Conservation (phyloP, 768 basidiomycete species). For the Pisolithus tinctorius region DNA sequence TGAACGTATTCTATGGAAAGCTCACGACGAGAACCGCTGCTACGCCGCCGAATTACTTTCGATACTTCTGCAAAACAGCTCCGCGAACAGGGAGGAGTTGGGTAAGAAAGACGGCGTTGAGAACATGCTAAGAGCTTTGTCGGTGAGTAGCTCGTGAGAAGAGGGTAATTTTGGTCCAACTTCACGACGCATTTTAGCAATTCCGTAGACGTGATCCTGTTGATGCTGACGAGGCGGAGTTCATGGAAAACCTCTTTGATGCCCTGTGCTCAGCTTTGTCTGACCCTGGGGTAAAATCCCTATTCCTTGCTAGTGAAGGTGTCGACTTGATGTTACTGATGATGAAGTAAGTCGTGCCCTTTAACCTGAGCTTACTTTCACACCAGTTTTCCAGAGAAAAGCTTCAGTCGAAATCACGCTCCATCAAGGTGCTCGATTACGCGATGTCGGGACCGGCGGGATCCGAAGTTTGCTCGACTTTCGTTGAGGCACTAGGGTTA, state of each 20-base stretch:
- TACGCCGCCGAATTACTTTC: constrained; percentile 94
- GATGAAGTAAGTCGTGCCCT: constrained; percentile 70
- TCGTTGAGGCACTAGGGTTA: constrained; percentile 82
- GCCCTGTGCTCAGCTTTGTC: constrained; percentile 77
- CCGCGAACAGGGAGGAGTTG: constrained; percentile 60
- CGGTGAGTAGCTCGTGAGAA: constrained; percentile 47
- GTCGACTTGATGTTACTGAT: constrained; percentile 96
- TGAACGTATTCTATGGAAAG: constrained; percentile 61
- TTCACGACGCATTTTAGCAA: constrained; percentile 46
- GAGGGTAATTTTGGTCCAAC: constrained; percentile 2
- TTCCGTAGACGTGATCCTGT: constrained; percentile 80
- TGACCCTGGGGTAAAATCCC: constrained; percentile 70
- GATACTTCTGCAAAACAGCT: constrained; percentile 75
- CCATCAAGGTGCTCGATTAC: constrained; percentile 88
- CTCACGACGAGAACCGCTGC: constrained; percentile 83
- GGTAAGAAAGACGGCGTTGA: constrained; percentile 78
- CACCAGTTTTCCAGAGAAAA: constrained; percentile 57
- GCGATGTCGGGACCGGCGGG: constrained; percentile 79
- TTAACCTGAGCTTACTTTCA: neutral
- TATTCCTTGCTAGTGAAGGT: constrained; percentile 88
- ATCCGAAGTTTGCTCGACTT: constrained; percentile 66
- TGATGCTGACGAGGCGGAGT: constrained; percentile 88
- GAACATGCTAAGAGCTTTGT: constrained; percentile 62
- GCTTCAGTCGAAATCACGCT: constrained; percentile 66
- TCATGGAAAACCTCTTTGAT: constrained; percentile 97